phyloP scores from a whole-genome alignment of 1,284 basidiomycete species.

The Tremellales sp. region DNA sequence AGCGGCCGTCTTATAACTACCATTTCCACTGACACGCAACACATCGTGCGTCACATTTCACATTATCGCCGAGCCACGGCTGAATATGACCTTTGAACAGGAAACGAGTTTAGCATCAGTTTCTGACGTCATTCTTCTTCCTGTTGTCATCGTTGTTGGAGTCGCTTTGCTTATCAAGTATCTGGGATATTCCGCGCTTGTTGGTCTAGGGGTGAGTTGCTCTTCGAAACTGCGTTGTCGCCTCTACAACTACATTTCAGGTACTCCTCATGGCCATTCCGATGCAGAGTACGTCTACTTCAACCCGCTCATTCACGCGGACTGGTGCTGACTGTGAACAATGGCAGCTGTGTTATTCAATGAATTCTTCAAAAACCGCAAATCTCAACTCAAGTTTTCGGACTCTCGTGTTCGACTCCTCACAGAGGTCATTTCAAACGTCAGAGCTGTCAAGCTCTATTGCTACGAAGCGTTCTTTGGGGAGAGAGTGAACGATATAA shows the following conservation, averaged over 20 bases:
- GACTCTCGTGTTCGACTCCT: slow-evolving; percentile 55
- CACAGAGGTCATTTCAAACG: slow-evolving; percentile 37
- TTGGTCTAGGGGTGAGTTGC: slow-evolving; percentile 56
- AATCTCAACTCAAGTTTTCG: slow-evolving; percentile 65
- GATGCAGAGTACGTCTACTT: slow-evolving; percentile 9
- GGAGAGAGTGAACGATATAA: slow-evolving; percentile 54
- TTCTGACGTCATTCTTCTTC: slow-evolving; percentile 54
- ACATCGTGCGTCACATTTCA: slow-evolving; percentile 53
- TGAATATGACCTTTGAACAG: too few relatives aligned
- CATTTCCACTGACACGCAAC: slow-evolving; percentile 61
- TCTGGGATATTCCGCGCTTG: slow-evolving; percentile 27
- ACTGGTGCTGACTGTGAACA: too few relatives aligned
- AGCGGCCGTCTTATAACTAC: slow-evolving; percentile 58
- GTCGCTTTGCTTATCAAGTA: slow-evolving; percentile 62
- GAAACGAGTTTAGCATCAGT: too few relatives aligned
- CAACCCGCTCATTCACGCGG: not conserved
- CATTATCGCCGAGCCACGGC: too few relatives aligned
- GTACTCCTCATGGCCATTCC: slow-evolving; percentile 12
- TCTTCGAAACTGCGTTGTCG: too few relatives aligned
- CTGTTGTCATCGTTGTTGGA: slow-evolving; percentile 57
- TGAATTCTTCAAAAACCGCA: slow-evolving; percentile 62
- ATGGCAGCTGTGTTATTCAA: slow-evolving; percentile 55
- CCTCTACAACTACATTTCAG: not conserved
- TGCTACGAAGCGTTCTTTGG: slow-evolving; percentile 59
- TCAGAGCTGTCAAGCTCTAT: slow-evolving; percentile 48